phyloP scores from a whole-genome alignment of 106 monocot genomes.

The Posidonia australis region DNA sequence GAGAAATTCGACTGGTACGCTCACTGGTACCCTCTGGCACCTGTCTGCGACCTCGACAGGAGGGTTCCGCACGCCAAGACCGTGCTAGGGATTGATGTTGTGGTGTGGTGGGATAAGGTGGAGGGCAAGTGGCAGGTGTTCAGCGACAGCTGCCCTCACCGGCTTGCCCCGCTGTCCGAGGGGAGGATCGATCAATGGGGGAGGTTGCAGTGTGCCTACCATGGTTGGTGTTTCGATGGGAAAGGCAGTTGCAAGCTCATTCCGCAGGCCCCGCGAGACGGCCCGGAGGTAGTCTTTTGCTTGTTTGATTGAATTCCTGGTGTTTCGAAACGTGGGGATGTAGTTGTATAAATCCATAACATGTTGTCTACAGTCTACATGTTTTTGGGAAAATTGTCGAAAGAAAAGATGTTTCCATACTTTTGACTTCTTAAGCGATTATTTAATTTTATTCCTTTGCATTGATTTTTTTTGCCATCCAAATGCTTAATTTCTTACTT shows the following conservation, averaged over 20 bases:
- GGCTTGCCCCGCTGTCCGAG: constrained; percentile 89
- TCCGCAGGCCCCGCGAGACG: constrained; percentile 67
- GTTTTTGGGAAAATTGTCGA: no score
- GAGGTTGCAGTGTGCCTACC: constrained; percentile 93
- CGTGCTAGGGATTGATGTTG: constrained; percentile 75
- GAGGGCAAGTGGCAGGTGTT: constrained; percentile 72
- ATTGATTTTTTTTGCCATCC: no score
- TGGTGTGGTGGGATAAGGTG: constrained; percentile 74
- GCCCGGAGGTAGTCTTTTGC: constrained; percentile 31
- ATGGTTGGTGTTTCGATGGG: constrained; percentile 98
- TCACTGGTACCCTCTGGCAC: constrained; percentile 86
- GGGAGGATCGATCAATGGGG: constrained; percentile 73
- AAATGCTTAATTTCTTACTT: no score
- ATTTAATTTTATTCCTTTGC: no score
- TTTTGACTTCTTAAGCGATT: no score
- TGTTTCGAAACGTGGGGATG: no score
- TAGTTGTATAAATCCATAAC: no score
- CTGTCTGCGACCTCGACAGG: constrained; percentile 76
- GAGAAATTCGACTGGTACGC: constrained; percentile 75
- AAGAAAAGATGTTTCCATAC: no score
- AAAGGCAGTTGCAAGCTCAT: constrained; percentile 63
- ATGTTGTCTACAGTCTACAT: no score
- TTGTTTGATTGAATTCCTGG: no score
- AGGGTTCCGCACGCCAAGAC: constrained; percentile 62
- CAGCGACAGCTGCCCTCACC: constrained; percentile 79